phyloP scores from a whole-genome alignment of 1,284 basidiomycete genomes.

The Vanrija sp. region DNA sequence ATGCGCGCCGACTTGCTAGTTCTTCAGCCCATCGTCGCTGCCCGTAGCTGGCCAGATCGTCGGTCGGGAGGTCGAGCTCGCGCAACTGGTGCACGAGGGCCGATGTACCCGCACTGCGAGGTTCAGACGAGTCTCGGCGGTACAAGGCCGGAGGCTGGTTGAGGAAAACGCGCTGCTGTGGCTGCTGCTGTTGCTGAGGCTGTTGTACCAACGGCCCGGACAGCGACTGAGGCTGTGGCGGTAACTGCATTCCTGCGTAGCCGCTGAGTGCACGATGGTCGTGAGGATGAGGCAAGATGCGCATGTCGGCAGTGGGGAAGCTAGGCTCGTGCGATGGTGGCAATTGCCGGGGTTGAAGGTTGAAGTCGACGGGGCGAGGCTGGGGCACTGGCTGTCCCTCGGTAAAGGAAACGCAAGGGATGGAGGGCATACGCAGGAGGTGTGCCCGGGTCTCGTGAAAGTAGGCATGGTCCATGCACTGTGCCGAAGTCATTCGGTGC shows the following conservation, averaged over 20 bases:
- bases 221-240: neutral
- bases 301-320: slow-evolving; percentile 44
- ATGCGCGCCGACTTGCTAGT: neutral
- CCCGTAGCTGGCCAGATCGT: slow-evolving; percentile 47
- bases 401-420: slow-evolving; percentile 55
- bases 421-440: slow-evolving; percentile 52
- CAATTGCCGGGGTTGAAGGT: slow-evolving; percentile 57
- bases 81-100: slow-evolving; percentile 47
- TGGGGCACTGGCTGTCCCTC: slow-evolving; percentile 39
- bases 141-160: neutral
- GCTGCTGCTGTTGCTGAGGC: slow-evolving; percentile 1
- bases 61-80: slow-evolving; percentile 49
- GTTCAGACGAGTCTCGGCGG: slow-evolving; percentile 1
- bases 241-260: neutral
- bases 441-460: slow-evolving; percentile 62
- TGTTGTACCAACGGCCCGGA: neutral
- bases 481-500: slow-evolving; percentile 72
- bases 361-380: slow-evolving; percentile 35
- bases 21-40: slow-evolving; percentile 24
- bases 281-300: slow-evolving; percentile 28
- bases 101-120: slow-evolving; percentile 25
- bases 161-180: slow-evolving; percentile 8
- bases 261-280: neutral
- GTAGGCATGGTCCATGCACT: slow-evolving; percentile 86
- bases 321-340: slow-evolving; percentile 55